Base-by-base conservation (phyloP, 805 yeast genomes). In the Henningerozyma blattae region DNA sequence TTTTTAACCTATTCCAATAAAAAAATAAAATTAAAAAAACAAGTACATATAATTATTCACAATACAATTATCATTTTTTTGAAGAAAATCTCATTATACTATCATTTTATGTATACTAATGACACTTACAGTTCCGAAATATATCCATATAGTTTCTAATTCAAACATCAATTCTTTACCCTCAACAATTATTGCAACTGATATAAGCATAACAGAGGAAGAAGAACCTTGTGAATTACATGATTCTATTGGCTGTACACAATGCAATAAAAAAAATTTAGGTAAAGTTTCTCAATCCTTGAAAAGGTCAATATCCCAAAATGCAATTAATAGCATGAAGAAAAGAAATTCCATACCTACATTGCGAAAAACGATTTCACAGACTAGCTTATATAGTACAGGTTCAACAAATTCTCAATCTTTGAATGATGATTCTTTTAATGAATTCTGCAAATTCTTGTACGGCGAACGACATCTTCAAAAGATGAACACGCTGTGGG, bases 191-290 rank as follows among this genome's bases (percentile, higher is more conserved):
- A n/a, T n/a, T n/a, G n/a, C n/a, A n/a, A n/a, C n/a, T n/a, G n/a
- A n/a, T n/a, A n/a, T n/a, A n/a, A n/a, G n/a, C 4, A 42, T 42
- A 5, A 25, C 15, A 22, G 45, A 39, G 26, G 43, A 42, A n/a
- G 36, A 35, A 5, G 43, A 42, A 30, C 43, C 45, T 5, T 42
- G 45, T 30, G 43, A 37, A 24, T 10, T 24, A 2, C 43, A 39
- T 33, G 39, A 37, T 2, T 24, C 8, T 12, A n/a, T 39, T 7
- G 13, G 27, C 13, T 39, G 45, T 30, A 5, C 14, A 18, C 25
- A 15, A 5, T 42, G 43, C 33, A 16, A 29, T 4, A 17, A 20
- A 10, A 15, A 17, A 9, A 29, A 12, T 15, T 14, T 35, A 27
- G 32, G 26, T 3, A 39, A 22, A 15, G 22, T 30, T 20, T 24